Evolutionary conservation across 2,329 filamentous ascomycete species (phyloP).

Genomic region (Didymella sp.): DNA sequence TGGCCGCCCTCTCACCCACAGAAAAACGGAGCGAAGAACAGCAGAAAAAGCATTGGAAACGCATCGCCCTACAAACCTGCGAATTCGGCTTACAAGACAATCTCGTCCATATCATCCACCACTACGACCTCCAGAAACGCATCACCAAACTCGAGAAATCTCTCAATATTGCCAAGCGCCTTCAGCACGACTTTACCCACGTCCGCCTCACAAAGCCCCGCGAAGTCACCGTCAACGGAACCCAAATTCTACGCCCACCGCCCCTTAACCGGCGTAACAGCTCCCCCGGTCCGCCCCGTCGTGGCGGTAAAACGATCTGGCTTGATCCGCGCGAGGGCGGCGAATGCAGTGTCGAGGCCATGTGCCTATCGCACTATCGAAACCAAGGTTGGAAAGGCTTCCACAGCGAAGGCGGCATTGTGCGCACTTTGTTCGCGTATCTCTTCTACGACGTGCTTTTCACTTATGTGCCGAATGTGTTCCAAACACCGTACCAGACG

Average conservation of each 20-base stretch:
- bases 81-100: conserved; percentile 86
- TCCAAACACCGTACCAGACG: conserved; percentile 93
- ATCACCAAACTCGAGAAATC: conserved; percentile 88
- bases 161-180: conserved; percentile 79
- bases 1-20: conserved; percentile 60
- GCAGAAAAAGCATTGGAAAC: conserved; percentile 84
- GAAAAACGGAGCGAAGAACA: conserved; percentile 55
- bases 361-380: conserved; percentile 90
- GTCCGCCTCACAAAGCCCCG: conserved; percentile 77
- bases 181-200: conserved; percentile 93
- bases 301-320: conserved; percentile 82
- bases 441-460: conserved; percentile 95
- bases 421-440: conserved; percentile 83
- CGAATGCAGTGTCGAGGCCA: conserved; percentile 88
- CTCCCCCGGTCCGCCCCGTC: conserved; percentile 41
- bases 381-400: conserved; percentile 90
- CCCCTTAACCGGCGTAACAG: conserved; percentile 39
- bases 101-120: conserved; percentile 88
- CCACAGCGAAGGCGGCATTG: conserved; percentile 88
- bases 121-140: conserved; percentile 93
- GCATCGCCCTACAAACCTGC: conserved; percentile 78
- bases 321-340: conserved; percentile 75
- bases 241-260: conserved; percentile 71
- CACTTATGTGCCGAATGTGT: conserved; percentile 92
- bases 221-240: conserved; percentile 77